Conservation (phyloP, 2,329 filamentous ascomycete genomes). For the Microsporum canis region DNA sequence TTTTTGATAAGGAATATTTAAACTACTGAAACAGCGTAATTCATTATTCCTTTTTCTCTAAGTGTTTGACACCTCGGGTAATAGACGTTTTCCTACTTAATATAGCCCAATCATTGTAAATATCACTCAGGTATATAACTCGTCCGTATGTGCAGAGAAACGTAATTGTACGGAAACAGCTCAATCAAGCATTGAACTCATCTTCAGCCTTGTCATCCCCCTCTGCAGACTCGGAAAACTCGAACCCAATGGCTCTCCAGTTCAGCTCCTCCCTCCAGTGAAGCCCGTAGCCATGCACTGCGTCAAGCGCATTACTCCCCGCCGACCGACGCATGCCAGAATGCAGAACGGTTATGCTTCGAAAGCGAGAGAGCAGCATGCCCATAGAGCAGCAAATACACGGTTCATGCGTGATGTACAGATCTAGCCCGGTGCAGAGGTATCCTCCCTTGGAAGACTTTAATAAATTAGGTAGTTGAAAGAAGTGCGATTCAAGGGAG, state of each 20-base stretch:
- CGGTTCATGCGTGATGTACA: constrained; percentile 91
- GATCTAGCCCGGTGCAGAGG: constrained; percentile 82
- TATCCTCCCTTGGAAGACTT: constrained; percentile 70
- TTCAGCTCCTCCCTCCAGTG: constrained; percentile 52
- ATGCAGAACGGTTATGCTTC: constrained; percentile 59
- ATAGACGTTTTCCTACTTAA: not conserved
- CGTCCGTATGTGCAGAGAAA: not conserved
- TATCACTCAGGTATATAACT: not conserved
- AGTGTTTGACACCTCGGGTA: not conserved
- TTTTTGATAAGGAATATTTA: not conserved
- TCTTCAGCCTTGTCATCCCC: not conserved
- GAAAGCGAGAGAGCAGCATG: constrained; percentile 85
- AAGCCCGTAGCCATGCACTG: constrained; percentile 43
- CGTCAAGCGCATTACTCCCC: constrained; percentile 10
- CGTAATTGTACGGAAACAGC: not conserved
- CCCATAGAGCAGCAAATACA: constrained; percentile 97
- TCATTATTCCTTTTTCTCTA: not conserved
- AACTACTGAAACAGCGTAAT: not conserved
- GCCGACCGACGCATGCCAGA: constrained; percentile 55
- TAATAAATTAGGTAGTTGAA: constrained; percentile 60
- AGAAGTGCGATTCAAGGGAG: constrained; percentile 25
- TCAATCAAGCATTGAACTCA: constrained; percentile 10
- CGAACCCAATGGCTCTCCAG: constrained; percentile 39
- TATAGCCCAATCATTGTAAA: not conserved
- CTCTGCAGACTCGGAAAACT: constrained; percentile 25